These are phyloP conservation scores for Paraphoma sp. DNA, from an alignment of 2,329 filamentous ascomycete species.

Conservation along the genomic window DNA sequence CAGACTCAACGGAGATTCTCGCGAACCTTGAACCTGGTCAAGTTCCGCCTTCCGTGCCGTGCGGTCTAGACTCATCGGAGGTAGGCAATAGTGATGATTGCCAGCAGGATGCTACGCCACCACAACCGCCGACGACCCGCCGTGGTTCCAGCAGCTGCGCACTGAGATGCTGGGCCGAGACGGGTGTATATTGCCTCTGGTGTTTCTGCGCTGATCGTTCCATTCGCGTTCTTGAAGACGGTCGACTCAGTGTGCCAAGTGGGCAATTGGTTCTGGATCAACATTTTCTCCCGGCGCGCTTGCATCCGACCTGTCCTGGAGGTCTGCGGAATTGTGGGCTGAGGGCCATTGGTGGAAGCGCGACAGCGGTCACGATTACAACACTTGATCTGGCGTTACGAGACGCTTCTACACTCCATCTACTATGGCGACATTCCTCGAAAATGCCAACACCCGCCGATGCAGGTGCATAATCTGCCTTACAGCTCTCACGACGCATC, in stretches of 20 bases:
- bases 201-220: too few relatives aligned
- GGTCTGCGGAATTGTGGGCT: constrained; percentile 39
- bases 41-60: too few relatives aligned
- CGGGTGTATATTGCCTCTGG: too few relatives aligned
- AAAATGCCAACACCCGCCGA: constrained; percentile 96
- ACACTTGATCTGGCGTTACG: constrained; percentile 1
- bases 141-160: constrained; percentile 38
- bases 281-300: too few relatives aligned
- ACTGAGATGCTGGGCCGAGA: constrained; percentile 55
- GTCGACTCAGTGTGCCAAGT: too few relatives aligned
- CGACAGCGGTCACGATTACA: constrained; percentile 30
- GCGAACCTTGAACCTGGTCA: too few relatives aligned
- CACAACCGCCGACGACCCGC: constrained; percentile 10
- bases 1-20: too few relatives aligned
- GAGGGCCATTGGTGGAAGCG: constrained; percentile 35
- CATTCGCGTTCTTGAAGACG: too few relatives aligned
- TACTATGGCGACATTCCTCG: constrained; percentile 92
- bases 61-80: too few relatives aligned
- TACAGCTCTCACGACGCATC: too few relatives aligned
- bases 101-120: constrained; percentile 21
- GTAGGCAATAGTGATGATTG: constrained; percentile 22
- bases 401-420: constrained; percentile 15
- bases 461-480: too few relatives aligned
- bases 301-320: constrained; percentile 42
- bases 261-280: too few relatives aligned